Base-by-base conservation (phyloP, 805 yeast species). In the Wickerhamomyces queroliae region DNA sequence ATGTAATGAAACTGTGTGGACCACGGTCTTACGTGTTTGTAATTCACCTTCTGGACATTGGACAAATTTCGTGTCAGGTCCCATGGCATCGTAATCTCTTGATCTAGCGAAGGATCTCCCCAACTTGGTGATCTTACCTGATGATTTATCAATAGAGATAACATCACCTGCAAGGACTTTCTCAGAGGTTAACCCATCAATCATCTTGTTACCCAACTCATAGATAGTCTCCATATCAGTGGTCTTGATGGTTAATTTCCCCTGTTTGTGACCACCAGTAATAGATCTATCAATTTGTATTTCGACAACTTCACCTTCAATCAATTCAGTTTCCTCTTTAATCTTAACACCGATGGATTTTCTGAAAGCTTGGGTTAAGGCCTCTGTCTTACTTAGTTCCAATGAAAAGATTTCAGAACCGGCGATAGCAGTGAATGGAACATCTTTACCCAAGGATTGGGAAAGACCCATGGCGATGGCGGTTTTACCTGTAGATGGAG, bases 41-140 rank as follows among this genome's bases (percentile, higher is more conserved):
- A 93, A 77, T 69, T 93, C 99, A 41, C 99, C 99, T 62, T 93
- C 97, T 29, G 99, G 99, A 60, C 96, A 84, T 64, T 93, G 97
- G 42, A 93, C 96, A 61, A 93, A 93, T 64, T 89, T 90, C 36
- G 96, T 90, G 48, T 95, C 98, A 39, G 97, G 96, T 17, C 96
- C 95, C 95, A 89, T 88, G 33, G 98, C 96, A 66, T 93, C 99
- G 63, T 93, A 93, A 64, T 93, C 99, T 53, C 99, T 77, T 6
- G 97, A 95, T 52, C 97, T 78, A 6, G 98, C 82, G 64, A 88
- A 95, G 0, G 97, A 90, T 64, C 96, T 80, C 44, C 99, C 99
- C 48, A 93, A 76, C 63, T 91, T 88, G 40, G 93, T 81, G 54
- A 93, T 87, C 48, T 91, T 86, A 39, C 99, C 99, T 37, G 90